Conservation (phyloP, 805 yeast species). For the Monosporozyma yasuniensis region DNA sequence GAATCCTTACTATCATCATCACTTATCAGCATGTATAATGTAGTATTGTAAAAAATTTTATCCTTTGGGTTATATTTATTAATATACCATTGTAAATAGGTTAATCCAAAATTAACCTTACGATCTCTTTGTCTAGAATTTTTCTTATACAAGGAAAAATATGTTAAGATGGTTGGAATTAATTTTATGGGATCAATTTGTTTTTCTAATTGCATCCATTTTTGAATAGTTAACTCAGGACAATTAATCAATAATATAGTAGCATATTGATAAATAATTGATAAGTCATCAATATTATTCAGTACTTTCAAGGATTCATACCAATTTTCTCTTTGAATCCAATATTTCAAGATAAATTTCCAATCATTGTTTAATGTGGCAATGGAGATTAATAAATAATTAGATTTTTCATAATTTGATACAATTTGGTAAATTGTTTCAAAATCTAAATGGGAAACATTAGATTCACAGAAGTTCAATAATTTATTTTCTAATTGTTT, state of each 20-base stretch:
- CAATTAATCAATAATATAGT: conserved; percentile 57
- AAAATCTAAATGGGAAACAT: conserved; percentile 39
- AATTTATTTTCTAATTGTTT: conserved; percentile 4
- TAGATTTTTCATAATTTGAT: conserved; percentile 52
- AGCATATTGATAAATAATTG: conserved; percentile 56
- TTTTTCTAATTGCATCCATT: conserved; percentile 53
- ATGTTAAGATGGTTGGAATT: conserved; percentile 67
- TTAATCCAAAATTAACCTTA: conserved; percentile 54
- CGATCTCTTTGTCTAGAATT: conserved; percentile 21
- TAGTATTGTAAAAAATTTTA: conserved; percentile 57
- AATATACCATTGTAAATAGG: conserved; percentile 51
- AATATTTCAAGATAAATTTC: conserved; percentile 57
- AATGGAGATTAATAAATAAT: conserved; percentile 49
- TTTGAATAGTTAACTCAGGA: conserved; percentile 61
- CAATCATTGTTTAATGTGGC: conserved; percentile 63
- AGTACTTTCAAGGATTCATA: conserved; percentile 52
- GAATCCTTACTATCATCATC: conserved; percentile 19
- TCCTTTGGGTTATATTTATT: conserved; percentile 33
- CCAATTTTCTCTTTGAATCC: conserved; percentile 69
- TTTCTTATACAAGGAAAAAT: conserved; percentile 40
- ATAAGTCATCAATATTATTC: conserved; percentile 39
- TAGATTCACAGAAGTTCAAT: conserved; percentile 1
- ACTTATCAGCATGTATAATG: conserved; percentile 56
- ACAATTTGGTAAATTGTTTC: conserved; percentile 66
- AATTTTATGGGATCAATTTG: conserved; percentile 52